phyloP scores from a whole-genome alignment of 2,329 filamentous ascomycete genomes.

The Immersiporthe knoxdaviesiana region DNA sequence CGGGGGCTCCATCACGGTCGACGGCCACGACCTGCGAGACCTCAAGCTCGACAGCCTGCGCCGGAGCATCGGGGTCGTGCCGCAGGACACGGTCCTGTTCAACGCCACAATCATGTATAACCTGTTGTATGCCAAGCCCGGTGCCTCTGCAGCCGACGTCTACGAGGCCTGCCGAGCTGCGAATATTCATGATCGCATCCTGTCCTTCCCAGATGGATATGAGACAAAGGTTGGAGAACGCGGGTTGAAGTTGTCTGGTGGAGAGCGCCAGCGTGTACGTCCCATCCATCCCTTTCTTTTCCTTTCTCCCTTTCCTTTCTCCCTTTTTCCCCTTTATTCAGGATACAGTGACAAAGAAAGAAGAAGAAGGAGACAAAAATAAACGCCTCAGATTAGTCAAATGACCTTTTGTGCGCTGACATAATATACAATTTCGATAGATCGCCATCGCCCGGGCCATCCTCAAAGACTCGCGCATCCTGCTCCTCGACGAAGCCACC shows the following conservation, averaged over 20 bases:
- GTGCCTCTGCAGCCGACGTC: slow-evolving; percentile 79
- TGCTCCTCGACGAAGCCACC: slow-evolving; percentile 91
- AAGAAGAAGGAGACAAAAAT: neutral
- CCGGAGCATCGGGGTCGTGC: slow-evolving; percentile 88
- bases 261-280: slow-evolving; percentile 80
- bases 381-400: neutral
- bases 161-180: slow-evolving; percentile 81
- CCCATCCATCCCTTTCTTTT: neutral
- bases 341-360: neutral
- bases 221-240: slow-evolving; percentile 89
- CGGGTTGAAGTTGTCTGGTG: slow-evolving; percentile 82
- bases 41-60: slow-evolving; percentile 86
- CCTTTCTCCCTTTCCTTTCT: neutral
- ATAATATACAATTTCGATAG: slow-evolving; percentile 5
- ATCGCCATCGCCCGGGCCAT: slow-evolving; percentile 91
- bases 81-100: slow-evolving; percentile 91
- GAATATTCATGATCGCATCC: slow-evolving; percentile 90
- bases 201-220: slow-evolving; percentile 86
- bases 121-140: slow-evolving; percentile 82
- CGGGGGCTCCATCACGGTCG: slow-evolving; percentile 49
- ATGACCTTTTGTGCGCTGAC: neutral
- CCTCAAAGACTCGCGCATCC: slow-evolving; percentile 87
- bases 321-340: neutral
- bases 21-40: slow-evolving; percentile 69
- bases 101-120: slow-evolving; percentile 97